Base-by-base conservation (phyloP, 164 flowering plant genomes). In the Akebia trifoliata region DNA sequence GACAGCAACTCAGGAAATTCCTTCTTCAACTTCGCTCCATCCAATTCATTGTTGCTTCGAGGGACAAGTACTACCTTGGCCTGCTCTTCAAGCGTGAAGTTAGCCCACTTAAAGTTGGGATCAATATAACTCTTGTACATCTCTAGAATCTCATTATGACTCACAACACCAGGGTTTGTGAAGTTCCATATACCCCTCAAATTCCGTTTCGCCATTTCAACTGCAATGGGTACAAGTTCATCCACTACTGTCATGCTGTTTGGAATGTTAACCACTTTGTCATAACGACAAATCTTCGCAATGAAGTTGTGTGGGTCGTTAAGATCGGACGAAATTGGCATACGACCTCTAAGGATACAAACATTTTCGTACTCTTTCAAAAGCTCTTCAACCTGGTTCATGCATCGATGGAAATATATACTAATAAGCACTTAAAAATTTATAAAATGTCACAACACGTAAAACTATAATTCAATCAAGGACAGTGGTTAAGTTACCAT, bases 251-350 rank as follows among this genome's bases (percentile, higher is more conserved):
- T 56, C 59, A 56, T 56, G 31, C 59, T 56, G 59, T 56, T 56
- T 40, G 65, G 70, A 42, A 66, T 66, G 61, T 66, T 66, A 30
- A 66, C 70, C 39, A 61, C 70, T 44, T 66, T 66, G 61, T 55
- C 55, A 35, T 66, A 66, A 21, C 57, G 70, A 5, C 60, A 38
- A 12, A 66, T 60, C 61, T 66, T 66, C 18, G 70, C 56, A 34
- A 66, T 66, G 60, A 66, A 66, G 61, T 66, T 61, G 30, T 65
- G 59, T 8, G 65, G 65, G 35, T 61, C 60, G 65, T 40, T 66
- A 24, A 66, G 63, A 20, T 60, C 70, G 17, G 64, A 66, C 11
- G 70, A 66, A 21, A 66, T 60, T 26, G 70, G 70, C 70, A 66
- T 66, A 31, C 59, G 40, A 52, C 60, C 65, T 54, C 70, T 60